These are phyloP conservation scores for Amphibolis antarctica DNA, from an alignment of 106 monocot genomes.

Conservation along the genomic window DNA sequence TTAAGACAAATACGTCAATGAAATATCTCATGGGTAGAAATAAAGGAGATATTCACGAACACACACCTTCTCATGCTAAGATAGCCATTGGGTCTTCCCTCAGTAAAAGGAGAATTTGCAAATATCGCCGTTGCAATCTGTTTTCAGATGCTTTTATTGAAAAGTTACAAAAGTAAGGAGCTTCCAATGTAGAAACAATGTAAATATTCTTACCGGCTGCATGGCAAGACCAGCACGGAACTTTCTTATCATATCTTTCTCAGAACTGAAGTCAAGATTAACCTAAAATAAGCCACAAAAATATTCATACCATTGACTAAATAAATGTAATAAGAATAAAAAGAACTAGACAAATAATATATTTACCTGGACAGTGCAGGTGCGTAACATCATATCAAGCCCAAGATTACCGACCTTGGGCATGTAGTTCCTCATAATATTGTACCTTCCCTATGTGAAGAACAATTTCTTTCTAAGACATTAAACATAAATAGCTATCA, in stretches of 20 bases:
- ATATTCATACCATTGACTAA: not conserved
- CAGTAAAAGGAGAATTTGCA: slow-evolving; percentile 98
- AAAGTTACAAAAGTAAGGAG: slow-evolving; percentile 5
- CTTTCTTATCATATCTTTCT: slow-evolving; percentile 91
- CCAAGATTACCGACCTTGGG: slow-evolving; percentile 99
- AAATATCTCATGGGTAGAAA: slow-evolving; percentile 1
- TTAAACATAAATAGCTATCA: not conserved
- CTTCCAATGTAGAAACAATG: slow-evolving; percentile 1
- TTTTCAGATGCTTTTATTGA: slow-evolving; percentile 4
- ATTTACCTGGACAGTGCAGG: slow-evolving; percentile 93
- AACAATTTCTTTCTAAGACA: not conserved
- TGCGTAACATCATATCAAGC: slow-evolving; percentile 96
- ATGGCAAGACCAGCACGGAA: slow-evolving; percentile 86
- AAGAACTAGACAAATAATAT: not conserved
- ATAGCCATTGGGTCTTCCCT: slow-evolving; percentile 94
- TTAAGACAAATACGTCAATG: slow-evolving; percentile 7
- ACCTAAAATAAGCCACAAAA: slow-evolving; percentile 31
- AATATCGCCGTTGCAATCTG: slow-evolving; percentile 97
- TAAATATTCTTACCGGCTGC: slow-evolving; percentile 60
- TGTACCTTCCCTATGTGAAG: slow-evolving; percentile 74
- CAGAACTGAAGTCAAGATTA: slow-evolving; percentile 98
- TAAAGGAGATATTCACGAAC: not conserved
- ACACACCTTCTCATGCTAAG: slow-evolving; percentile 93
- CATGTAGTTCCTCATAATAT: slow-evolving; percentile 98
- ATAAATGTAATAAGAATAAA: not conserved